phyloP scores from a whole-genome alignment of 208 protist genomes.

The Wallacemonas rigidus region DNA sequence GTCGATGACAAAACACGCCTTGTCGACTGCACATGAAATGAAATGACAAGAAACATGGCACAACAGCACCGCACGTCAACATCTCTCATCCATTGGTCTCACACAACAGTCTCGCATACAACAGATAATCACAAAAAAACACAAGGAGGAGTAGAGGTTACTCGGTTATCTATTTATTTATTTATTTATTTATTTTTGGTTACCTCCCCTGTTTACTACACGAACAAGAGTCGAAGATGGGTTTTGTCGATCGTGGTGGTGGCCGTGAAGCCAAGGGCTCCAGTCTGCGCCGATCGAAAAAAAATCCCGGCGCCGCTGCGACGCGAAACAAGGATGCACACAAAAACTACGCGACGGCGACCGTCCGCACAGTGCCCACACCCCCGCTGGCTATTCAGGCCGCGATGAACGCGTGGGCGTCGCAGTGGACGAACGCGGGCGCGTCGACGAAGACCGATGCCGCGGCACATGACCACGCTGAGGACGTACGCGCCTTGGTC shows the following conservation, averaged over 20 bases:
- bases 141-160: too few relatives aligned
- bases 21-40: too few relatives aligned
- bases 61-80: too few relatives aligned
- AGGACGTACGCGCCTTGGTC: not conserved
- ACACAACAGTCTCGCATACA: too few relatives aligned
- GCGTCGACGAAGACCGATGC: not conserved
- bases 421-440: not conserved
- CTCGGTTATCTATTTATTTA: too few relatives aligned
- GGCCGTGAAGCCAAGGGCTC: slow-evolving; percentile 76
- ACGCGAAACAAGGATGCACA: slow-evolving; percentile 37
- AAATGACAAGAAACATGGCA: too few relatives aligned
- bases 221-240: slow-evolving; percentile 36
- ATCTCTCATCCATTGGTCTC: too few relatives aligned
- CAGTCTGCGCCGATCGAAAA: slow-evolving; percentile 77
- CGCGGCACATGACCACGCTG: not conserved
- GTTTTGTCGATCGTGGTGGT: slow-evolving; percentile 84
- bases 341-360: slow-evolving; percentile 31
- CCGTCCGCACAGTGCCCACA: slow-evolving; percentile 24
- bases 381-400: slow-evolving; percentile 28
- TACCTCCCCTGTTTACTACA: not conserved
- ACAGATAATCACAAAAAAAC: too few relatives aligned
- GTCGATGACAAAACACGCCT: too few relatives aligned
- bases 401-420: slow-evolving; percentile 12
- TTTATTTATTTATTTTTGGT: slow-evolving; percentile 16
- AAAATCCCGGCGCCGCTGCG: slow-evolving; percentile 72